phyloP scores from a whole-genome alignment of 2,329 filamentous ascomycete genomes.

The Alternaria metachromatica region DNA sequence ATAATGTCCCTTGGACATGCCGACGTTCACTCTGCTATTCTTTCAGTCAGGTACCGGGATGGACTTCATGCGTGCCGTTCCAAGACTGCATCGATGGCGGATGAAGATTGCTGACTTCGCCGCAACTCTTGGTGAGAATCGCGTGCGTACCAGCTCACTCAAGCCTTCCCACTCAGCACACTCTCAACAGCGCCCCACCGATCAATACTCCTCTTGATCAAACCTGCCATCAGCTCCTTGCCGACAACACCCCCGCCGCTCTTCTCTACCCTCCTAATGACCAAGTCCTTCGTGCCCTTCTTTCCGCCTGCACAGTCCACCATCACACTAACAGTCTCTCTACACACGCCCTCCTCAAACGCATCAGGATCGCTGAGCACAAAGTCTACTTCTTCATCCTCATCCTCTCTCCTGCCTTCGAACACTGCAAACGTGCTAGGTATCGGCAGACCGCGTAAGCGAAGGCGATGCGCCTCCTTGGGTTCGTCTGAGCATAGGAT shows the following conservation, averaged over 20 bases:
- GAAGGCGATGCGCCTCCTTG: constrained; percentile 62
- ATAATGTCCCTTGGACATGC: neutral
- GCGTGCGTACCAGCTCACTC: neutral
- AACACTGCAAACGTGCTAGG: constrained; percentile 82
- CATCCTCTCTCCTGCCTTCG: constrained; percentile 53
- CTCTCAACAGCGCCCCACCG: constrained; percentile 68
- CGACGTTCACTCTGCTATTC: neutral
- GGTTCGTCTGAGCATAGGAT: constrained; percentile 75
- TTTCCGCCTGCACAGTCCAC: constrained; percentile 69
- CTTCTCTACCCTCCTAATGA: constrained; percentile 78
- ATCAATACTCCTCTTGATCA: constrained; percentile 65
- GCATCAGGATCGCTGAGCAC: constrained; percentile 86
- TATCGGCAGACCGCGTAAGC: constrained; percentile 72
- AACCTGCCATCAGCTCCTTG: constrained; percentile 64
- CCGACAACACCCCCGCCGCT: constrained; percentile 77
- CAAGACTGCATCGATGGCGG: neutral
- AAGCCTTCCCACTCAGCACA: constrained; percentile 21
- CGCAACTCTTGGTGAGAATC: neutral
- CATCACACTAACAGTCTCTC: constrained; percentile 82
- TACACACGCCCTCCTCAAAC: constrained; percentile 84
- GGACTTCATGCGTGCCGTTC: neutral
- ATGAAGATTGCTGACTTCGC: neutral
- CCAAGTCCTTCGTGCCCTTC: constrained; percentile 71
- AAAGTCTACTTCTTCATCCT: constrained; percentile 61
- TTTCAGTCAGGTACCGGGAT: neutral